Conservation (phyloP, 148 eudicot genomes). For the Nyssa sinensis region DNA sequence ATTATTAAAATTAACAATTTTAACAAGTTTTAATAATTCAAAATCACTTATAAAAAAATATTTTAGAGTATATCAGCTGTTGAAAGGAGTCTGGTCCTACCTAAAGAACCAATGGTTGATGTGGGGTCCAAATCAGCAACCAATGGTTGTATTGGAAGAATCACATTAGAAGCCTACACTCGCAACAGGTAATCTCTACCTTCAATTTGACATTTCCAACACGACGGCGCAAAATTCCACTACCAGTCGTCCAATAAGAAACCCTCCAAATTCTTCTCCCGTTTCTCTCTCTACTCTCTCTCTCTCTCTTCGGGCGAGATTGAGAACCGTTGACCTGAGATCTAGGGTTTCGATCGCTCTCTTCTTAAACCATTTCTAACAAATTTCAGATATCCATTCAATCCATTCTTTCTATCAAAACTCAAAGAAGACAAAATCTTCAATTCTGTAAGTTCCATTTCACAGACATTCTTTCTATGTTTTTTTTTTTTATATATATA, state of each 20-base stretch:
- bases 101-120: neutral
- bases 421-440: neutral
- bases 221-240: slow-evolving; percentile 3
- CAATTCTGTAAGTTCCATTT: slow-evolving; percentile 7
- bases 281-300: neutral
- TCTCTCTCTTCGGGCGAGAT: neutral
- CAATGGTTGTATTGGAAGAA: neutral
- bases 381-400: neutral
- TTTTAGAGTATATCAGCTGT: too few relatives aligned
- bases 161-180: neutral
- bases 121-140: neutral
- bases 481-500: neutral
- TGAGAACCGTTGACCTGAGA: slow-evolving; percentile 10
- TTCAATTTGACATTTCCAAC: neutral
- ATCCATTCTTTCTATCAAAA: neutral
- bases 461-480: neutral
- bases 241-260: neutral
- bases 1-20: too few relatives aligned
- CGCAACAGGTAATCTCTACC: neutral
- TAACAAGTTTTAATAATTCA: too few relatives aligned
- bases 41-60: too few relatives aligned
- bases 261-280: neutral
- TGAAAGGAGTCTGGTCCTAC: neutral
- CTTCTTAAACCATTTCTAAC: neutral
- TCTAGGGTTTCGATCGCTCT: slow-evolving; percentile 12